Base-by-base conservation (phyloP, 1,139 yeast species). In the Geotrichum aggregatum region DNA sequence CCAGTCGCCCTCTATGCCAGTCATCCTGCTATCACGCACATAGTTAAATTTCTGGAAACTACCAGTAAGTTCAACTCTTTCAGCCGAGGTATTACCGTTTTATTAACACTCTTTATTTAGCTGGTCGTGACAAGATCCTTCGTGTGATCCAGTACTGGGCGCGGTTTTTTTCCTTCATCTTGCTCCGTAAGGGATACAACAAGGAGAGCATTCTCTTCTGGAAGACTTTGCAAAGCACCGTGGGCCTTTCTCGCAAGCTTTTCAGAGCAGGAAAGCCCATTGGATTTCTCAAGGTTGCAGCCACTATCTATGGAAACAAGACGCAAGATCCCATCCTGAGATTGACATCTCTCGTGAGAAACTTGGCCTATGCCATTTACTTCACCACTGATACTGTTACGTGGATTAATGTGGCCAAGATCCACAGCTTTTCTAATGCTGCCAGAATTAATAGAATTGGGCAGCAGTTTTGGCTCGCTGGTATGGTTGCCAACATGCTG, bases 191-290 rank as follows among this genome's bases (percentile, higher is more conserved):
- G 61, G 89, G 89, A 22, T 80, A 74, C 63, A 64, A 80, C 19
- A 69, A 73, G 49, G 76, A 76, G 48, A 65, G 78, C 19, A 77
- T 83, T 44, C 73, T 71, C 55, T 66, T 76, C 54, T 77, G 82
- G 70, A 74, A 74, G 59, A 72, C 74, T 21, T 66, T 85, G 54
- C 83, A 82, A 67, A 67, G 68, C 47, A 82, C 83, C 58, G 75
- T 84, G 36, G 81, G 87, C 16, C 73, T 85, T 59, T 77, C 88
- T 56, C 82, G 98, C 68, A 91, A 91, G 73, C 83, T 91, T 19
- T 73, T 91, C 76, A 79, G 98, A 63, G 83, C 84, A 66, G 80
- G 89, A 60, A 91, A 89, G 71, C 96, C 96, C 1, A 71, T 91
- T 64, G 78, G 77, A 64, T 91, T 86, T 67, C 67, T 86, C 55